Percentiles rank a stretch among this genome's conserved stretches.
Evolutionary conservation across 192 early-diverging fungal genomes (phyloP).

Genomic region (Linnemannia elongata): DNA sequence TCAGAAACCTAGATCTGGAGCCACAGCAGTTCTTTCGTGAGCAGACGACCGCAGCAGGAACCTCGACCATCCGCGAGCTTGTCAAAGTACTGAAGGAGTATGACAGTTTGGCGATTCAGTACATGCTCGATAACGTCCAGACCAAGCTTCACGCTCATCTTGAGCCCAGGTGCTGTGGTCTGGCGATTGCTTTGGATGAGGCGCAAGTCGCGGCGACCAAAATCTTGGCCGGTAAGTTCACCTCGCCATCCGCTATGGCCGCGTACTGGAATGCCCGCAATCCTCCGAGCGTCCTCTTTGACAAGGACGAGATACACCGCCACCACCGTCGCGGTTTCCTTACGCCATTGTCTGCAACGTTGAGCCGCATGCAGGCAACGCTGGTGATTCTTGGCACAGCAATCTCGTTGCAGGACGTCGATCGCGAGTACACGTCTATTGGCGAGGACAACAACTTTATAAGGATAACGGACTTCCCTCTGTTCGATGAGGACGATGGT

Average conservation of each 20-base stretch:
- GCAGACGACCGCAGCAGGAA: slow-evolving; percentile 25
- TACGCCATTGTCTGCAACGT: slow-evolving; percentile 27
- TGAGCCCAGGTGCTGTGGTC: background rate
- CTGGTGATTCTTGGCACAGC: slow-evolving; percentile 46
- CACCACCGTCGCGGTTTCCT: slow-evolving; percentile 34
- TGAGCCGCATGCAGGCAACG: slow-evolving; percentile 32
- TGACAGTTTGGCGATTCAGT: slow-evolving; percentile 8
- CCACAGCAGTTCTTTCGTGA: slow-evolving; percentile 40
- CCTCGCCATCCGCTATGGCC: slow-evolving; percentile 19
- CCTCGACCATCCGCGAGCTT: slow-evolving; percentile 17
- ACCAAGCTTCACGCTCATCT: slow-evolving; percentile 14
- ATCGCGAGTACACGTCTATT: slow-evolving; percentile 6
- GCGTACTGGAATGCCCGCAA: no score
- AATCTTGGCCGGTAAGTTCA: slow-evolving; percentile 9
- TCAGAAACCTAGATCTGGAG: slow-evolving; percentile 12
- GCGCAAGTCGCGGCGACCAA: background rate
- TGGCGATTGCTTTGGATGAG: slow-evolving; percentile 46
- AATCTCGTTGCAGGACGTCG: slow-evolving; percentile 25
- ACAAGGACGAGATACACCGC: slow-evolving; percentile 7
- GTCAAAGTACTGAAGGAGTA: slow-evolving; percentile 20
- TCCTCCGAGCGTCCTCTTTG: no score
- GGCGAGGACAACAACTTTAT: background rate
- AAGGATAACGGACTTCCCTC: slow-evolving; percentile 18
- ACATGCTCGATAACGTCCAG: slow-evolving; percentile 16
- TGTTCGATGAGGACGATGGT: background rate